phyloP scores from a whole-genome alignment of 2,329 filamentous ascomycete genomes.

The Fusarium marasasianum region DNA sequence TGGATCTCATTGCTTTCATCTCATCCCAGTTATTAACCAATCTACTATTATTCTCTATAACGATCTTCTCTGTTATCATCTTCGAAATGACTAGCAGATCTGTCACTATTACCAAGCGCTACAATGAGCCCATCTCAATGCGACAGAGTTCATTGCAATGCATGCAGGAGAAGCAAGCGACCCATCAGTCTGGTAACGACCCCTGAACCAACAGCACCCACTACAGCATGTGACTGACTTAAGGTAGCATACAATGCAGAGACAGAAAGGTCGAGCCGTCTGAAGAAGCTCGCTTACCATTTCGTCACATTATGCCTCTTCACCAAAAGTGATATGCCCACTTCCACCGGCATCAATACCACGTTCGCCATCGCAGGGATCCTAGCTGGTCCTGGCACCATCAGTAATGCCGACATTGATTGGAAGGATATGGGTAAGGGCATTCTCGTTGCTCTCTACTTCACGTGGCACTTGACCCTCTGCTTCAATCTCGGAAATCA shows the following conservation, averaged over 20 bases:
- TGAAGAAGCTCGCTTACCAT: conserved; percentile 26
- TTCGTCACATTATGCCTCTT: conserved; percentile 29
- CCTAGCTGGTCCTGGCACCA: conserved; percentile 20
- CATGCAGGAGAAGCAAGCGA: neutral
- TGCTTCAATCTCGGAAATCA: conserved; percentile 53
- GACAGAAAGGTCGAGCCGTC: neutral
- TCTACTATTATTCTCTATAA: neutral
- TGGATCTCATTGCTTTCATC: neutral
- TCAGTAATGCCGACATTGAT: conserved; percentile 20
- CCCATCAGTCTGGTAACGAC: conserved; percentile 23
- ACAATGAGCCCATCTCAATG: neutral
- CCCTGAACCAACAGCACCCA: conserved; percentile 9
- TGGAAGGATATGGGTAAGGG: conserved; percentile 27
- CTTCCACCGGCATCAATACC: conserved; percentile 32
- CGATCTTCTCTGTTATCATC: neutral
- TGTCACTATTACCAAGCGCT: conserved; percentile 5
- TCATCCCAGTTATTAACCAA: neutral
- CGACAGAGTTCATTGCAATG: neutral
- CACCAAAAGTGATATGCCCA: conserved; percentile 33
- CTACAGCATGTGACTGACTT: conserved; percentile 12
- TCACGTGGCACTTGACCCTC: conserved; percentile 38
- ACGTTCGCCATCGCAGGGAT: conserved; percentile 30
- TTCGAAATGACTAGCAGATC: conserved; percentile 14
- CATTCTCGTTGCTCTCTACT: conserved; percentile 30
- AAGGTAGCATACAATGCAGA: conserved; percentile 16